phyloP scores from a whole-genome alignment of 202 grass and related monocot genomes.

The Brachypodium distachyon region DNA sequence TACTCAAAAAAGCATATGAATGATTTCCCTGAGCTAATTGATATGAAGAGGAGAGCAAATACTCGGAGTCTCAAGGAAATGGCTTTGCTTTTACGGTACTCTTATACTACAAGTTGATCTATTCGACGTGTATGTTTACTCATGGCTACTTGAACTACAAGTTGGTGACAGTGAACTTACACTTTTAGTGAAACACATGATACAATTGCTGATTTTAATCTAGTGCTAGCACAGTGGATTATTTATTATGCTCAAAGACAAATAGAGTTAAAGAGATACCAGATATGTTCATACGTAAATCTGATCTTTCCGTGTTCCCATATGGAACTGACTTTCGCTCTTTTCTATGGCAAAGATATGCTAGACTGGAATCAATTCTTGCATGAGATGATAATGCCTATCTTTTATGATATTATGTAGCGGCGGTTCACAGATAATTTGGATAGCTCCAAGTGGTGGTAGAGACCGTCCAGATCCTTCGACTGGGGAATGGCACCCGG shows the following conservation, averaged over 20 bases:
- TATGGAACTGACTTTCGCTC: constrained; percentile 1
- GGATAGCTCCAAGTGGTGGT: constrained; percentile 98
- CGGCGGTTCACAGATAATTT: constrained; percentile 87
- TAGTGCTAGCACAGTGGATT: not conserved
- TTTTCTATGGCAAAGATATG: not conserved
- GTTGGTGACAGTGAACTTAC: not conserved
- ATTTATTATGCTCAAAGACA: not conserved
- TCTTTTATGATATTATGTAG: constrained; percentile 35
- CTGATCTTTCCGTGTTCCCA: not conserved
- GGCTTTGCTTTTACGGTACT: constrained; percentile 93
- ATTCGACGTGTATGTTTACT: not conserved
- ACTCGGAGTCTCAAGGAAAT: constrained; percentile 98
- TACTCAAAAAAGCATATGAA: constrained; percentile 98
- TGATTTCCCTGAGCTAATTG: constrained; percentile 82
- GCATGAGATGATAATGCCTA: not conserved
- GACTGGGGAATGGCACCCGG: constrained; percentile 86
- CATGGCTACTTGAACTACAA: not conserved
- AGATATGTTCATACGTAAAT: not conserved
- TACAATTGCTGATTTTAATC: not conserved
- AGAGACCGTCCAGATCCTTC: constrained; percentile 77
- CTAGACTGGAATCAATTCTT: not conserved
- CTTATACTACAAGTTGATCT: not conserved
- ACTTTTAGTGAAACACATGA: not conserved
- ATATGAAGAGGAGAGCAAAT: constrained; percentile 94
- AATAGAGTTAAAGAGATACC: not conserved